phyloP scores from a whole-genome alignment of 768 basidiomycete species.

The Pilatotrama ljubarskyi region DNA sequence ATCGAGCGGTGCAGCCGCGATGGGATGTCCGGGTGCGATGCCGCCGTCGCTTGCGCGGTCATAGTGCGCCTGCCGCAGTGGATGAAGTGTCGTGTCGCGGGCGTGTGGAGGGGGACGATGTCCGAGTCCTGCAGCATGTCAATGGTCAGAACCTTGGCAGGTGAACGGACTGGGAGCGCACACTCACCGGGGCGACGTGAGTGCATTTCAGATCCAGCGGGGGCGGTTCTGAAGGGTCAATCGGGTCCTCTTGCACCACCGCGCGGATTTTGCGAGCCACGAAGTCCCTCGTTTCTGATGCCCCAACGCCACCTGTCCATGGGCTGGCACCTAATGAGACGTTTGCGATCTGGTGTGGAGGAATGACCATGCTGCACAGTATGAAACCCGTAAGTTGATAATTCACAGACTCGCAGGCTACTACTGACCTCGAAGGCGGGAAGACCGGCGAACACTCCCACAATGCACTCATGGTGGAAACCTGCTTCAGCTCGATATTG shows the following conservation, averaged over 20 bases:
- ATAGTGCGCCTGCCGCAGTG: slow-evolving; percentile 50
- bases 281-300: slow-evolving; percentile 48
- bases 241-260: slow-evolving; percentile 50
- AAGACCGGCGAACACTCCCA: slow-evolving; percentile 58
- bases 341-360: slow-evolving; percentile 49
- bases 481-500: slow-evolving; percentile 51
- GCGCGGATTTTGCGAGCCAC: slow-evolving; percentile 50
- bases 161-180: not conserved
- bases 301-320: slow-evolving; percentile 39
- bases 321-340: slow-evolving; percentile 44
- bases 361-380: slow-evolving; percentile 40
- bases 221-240: slow-evolving; percentile 47
- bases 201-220: slow-evolving; percentile 52
- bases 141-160: not conserved
- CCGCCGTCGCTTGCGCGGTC: slow-evolving; percentile 36
- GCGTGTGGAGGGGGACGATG: slow-evolving; percentile 23
- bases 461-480: slow-evolving; percentile 65
- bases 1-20: slow-evolving; percentile 48
- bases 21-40: slow-evolving; percentile 60
- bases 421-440: slow-evolving; percentile 46
- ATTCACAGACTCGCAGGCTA: not conserved
- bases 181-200: slow-evolving; percentile 47
- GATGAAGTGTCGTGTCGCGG: slow-evolving; percentile 47
- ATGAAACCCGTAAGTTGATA: not conserved
- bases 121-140: slow-evolving; percentile 9